Evolutionary conservation across 352 stramenopile genomes (phyloP), one percentile per base, ranked within the genome.

Genomic region (Pythium utonaiense): DNA sequence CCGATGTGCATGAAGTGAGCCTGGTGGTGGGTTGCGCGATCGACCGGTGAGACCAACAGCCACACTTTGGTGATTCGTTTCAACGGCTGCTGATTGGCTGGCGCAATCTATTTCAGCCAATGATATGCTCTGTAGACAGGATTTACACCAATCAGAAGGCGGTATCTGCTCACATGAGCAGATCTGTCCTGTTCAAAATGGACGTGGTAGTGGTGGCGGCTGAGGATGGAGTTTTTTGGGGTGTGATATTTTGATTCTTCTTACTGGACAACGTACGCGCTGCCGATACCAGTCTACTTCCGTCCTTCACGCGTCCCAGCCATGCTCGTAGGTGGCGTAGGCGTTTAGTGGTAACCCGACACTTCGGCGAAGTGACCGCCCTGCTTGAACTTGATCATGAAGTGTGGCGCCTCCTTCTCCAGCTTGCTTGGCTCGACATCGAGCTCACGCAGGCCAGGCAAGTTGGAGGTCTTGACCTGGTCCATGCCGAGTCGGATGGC

Each of bases 321-420:
- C 31, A 8, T 16, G 25, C 30, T 47, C 21, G 6, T 38, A 6
- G 47, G 3, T 6, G 21, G 31, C 8, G 17, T 22, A 49, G 44
- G 17, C 3, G 38, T 33, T 77, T 88, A 95, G 77, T 95, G 85
- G 78, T 93, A 95, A 42, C 85, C 83, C 60, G 82, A 88, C 50
- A 94, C 83, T 68, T 96, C 83, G 71, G 91, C 80, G 77, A 99
- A 99, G 75, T 99, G 96, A 44, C 96, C 96, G 38, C 92, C 95
- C 34, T 74, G 67, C 77, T 97, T 95, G 78, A 96, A 98, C 69
- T 94, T 90, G 75, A 98, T 82, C 60, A 99, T 80, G 71, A 97
- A 99, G 70, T 90, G 90, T 49, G 97, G 97, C 25, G 94, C 92
- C 59, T 97, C 82, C 75, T 98, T 97, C 70, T 98, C 95, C 67